Conservation (phyloP, 225 moss, liverwort and hornwort species). For the Marchantia paleacea region DNA sequence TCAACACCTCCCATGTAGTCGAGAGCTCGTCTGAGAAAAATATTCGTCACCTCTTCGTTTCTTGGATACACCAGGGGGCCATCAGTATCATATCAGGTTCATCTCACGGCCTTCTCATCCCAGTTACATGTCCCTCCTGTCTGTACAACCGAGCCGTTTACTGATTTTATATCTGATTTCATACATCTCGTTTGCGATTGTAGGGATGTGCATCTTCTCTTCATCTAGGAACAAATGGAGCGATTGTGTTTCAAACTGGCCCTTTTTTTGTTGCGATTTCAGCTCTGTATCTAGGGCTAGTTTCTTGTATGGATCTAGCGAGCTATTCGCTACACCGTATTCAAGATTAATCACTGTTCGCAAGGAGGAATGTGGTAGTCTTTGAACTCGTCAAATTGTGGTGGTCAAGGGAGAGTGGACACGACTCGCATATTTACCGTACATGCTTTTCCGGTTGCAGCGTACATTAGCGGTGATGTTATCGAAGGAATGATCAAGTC, state of each 20-base stretch:
- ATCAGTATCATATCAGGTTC: conserved; percentile 3
- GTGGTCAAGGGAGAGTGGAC: background rate
- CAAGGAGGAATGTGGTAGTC: background rate
- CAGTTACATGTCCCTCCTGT: background rate
- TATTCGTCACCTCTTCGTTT: background rate
- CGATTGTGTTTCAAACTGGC: no score
- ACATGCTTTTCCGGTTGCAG: background rate
- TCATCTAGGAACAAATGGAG: background rate
- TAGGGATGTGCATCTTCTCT: background rate
- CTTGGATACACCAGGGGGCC: background rate
- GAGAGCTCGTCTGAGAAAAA: background rate
- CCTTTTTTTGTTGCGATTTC: background rate
- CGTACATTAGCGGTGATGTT: background rate
- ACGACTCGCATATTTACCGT: no score
- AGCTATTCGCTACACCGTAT: background rate
- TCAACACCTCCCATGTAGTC: background rate
- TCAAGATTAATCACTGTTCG: background rate
- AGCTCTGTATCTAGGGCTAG: background rate
- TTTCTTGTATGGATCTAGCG: background rate
- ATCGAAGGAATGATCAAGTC: background rate
- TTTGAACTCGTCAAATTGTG: background rate
- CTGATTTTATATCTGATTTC: background rate
- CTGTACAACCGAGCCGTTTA: background rate
- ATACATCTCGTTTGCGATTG: background rate
- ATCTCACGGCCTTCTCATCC: background rate